Evolutionary conservation across 192 early-diverging fungal species (phyloP), one percentile per base, ranked within the genome.

Genomic region (Spizellomyces sp.): DNA sequence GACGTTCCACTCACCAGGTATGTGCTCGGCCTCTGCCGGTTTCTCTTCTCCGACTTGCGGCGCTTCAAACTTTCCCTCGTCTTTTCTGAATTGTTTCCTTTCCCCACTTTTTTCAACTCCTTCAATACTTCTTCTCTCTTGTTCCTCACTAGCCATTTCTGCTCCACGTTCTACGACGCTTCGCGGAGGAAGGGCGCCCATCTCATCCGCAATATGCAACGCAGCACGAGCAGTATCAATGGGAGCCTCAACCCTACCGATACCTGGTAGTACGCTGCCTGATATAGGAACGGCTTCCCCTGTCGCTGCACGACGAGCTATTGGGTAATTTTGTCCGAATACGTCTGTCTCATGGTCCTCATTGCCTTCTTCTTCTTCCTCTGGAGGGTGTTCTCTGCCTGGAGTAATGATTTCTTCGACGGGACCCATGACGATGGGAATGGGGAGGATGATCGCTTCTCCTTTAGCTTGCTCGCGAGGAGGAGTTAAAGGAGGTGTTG

Each of bases 1-100:
- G 62, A 72, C 70, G 36, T 72, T 72, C 47, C 44, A 70, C 58
- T 41, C 14, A 45, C 36, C 19, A 19, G 56, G n/a, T 1, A 12
- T 54, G 50, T n/a, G 50, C 17, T 54, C 14, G 4, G n/a, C 8
- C 3, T 19, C 21, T 19, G 56, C 52, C 8, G 15, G 22, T n/a
- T 58, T 12, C 57, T 17, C 15, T 17, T 65, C 46, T 42, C n/a
- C 43, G n/a, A 48, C 42, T 41, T n/a, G 10, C n/a, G 17, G 46
- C n/a, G 5, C 15, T 67, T 19, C 21, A 15, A 54, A 48, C 45
- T 48, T 45, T 12, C 12, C 43, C 27, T 21, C 45, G 12, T 62
- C 19, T 8, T 17, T 12, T 6, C 17, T 27, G 5, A 41, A 12
- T 0, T 46, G 67, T 5, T 17, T 9, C 15, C 47, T 15, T 10